Evolutionary conservation across 2,329 filamentous ascomycete species (phyloP).

Genomic region (Clarireedia monteithiana): DNA sequence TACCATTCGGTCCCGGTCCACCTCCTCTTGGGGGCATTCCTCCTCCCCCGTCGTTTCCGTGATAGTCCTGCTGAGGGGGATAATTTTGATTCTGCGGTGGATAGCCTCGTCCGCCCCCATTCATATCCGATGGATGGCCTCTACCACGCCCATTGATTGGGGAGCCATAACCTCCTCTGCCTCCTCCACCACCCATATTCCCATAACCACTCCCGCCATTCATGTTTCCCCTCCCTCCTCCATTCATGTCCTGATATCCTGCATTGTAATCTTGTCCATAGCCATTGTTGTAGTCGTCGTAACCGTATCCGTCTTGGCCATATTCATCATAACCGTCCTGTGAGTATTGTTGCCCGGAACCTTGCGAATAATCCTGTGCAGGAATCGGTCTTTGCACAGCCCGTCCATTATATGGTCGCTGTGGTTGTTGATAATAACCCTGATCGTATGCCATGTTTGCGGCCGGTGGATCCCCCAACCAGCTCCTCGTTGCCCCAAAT

Average conservation of each 20-base stretch:
- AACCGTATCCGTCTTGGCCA: conserved; percentile 24
- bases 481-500: neutral
- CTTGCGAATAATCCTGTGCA: conserved; percentile 23
- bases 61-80: conserved; percentile 25
- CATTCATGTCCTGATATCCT: conserved; percentile 25
- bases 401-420: conserved; percentile 25
- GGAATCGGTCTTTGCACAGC: conserved; percentile 22
- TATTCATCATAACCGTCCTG: conserved; percentile 47
- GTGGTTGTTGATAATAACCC: conserved; percentile 24
- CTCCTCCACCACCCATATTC: conserved; percentile 15
- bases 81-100: conserved; percentile 24
- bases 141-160: conserved; percentile 24
- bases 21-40: conserved; percentile 20
- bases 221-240: conserved; percentile 18
- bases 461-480: neutral
- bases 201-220: conserved; percentile 11
- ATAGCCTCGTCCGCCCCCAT: conserved; percentile 15
- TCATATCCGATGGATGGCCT: conserved; percentile 6
- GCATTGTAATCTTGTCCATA: conserved; percentile 23
- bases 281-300: conserved; percentile 23
- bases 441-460: conserved; percentile 28
- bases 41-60: conserved; percentile 21
- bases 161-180: conserved; percentile 18
- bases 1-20: conserved; percentile 10
- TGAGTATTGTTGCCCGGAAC: conserved; percentile 43